Percentiles rank a stretch among this genome's conserved stretches.
Evolutionary conservation across 73 alveolate species (phyloP).

Genomic region (Tetrahymena borealis): DNA sequence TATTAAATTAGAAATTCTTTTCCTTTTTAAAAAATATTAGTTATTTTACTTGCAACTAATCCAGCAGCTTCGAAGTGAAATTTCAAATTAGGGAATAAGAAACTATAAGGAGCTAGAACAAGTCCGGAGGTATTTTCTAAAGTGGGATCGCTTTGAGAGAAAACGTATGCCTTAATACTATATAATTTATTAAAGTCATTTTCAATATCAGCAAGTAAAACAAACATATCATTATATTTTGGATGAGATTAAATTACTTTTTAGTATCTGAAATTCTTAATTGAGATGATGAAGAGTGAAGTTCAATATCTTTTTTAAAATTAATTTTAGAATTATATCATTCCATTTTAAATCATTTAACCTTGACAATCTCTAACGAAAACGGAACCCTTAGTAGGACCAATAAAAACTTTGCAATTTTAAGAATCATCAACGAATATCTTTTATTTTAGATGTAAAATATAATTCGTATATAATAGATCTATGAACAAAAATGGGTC

Average conservation of each 20-base stretch:
- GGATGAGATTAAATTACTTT: constrained; percentile 12
- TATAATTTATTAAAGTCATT: not conserved
- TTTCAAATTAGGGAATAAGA: constrained; percentile 47
- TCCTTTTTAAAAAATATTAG: not conserved
- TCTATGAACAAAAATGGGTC: not conserved
- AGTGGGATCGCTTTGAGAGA: constrained; percentile 59
- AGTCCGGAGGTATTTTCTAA: constrained; percentile 56
- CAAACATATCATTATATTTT: not conserved
- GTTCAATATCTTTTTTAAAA: constrained; percentile 26
- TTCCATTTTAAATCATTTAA: not conserved
- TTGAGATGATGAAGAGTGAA: constrained; percentile 55
- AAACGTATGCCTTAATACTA: constrained; percentile 53
- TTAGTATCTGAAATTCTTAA: constrained; percentile 70
- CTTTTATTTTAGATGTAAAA: constrained; percentile 1
- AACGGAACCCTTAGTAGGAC: constrained; percentile 70
- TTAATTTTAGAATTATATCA: not conserved
- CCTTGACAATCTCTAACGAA: constrained; percentile 64
- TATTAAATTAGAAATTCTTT: not conserved
- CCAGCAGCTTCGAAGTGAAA: constrained; percentile 46
- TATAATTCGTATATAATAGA: not conserved
- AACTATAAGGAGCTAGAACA: constrained; percentile 60
- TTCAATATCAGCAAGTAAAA: not conserved
- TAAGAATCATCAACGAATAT: constrained; percentile 61
- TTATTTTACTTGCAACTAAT: not conserved
- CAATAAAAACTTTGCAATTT: constrained; percentile 55